Evolutionary conservation across 371 early-diverging fungal genomes (phyloP).

Genomic region (Apophysomyces ossiformis): DNA sequence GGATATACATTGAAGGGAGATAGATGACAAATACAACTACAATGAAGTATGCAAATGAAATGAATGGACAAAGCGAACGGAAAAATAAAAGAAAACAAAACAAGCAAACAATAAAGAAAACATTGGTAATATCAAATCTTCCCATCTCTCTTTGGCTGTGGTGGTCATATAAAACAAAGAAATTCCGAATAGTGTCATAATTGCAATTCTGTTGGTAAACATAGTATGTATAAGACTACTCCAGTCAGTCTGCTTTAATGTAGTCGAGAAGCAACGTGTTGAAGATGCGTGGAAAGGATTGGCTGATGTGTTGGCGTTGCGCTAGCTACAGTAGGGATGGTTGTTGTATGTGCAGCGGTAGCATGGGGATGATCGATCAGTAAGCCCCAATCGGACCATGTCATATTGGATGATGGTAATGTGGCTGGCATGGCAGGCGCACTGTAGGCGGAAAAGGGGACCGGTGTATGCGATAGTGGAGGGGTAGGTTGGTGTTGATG

Average conservation of each 20-base stretch:
- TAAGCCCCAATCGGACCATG: slow-evolving; percentile 18
- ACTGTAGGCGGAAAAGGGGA: slow-evolving; percentile 15
- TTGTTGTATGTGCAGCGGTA: neutral
- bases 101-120: neutral
- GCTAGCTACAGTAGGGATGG: neutral
- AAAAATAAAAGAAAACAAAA: neutral
- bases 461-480: neutral
- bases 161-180: neutral
- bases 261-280: slow-evolving; percentile 4
- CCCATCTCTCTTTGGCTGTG: neutral
- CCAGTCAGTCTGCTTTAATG: neutral
- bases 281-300: neutral
- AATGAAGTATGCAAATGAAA: slow-evolving; percentile 4
- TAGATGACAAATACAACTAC: slow-evolving; percentile 8
- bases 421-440: slow-evolving; percentile 17
- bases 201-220: neutral
- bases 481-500: slow-evolving; percentile 3
- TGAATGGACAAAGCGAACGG: slow-evolving; percentile 2
- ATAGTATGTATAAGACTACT: neutral
- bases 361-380: slow-evolving; percentile 13
- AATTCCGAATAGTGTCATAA: neutral
- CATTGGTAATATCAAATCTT: neutral
- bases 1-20: slow-evolving; percentile 4
- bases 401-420: slow-evolving; percentile 14
- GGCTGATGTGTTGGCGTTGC: neutral